A percentile compares a stretch with the other conserved stretches of the same genome.
phyloP scores from a whole-genome alignment of 306 rosid species.

The Vigna reflexopilosa region DNA sequence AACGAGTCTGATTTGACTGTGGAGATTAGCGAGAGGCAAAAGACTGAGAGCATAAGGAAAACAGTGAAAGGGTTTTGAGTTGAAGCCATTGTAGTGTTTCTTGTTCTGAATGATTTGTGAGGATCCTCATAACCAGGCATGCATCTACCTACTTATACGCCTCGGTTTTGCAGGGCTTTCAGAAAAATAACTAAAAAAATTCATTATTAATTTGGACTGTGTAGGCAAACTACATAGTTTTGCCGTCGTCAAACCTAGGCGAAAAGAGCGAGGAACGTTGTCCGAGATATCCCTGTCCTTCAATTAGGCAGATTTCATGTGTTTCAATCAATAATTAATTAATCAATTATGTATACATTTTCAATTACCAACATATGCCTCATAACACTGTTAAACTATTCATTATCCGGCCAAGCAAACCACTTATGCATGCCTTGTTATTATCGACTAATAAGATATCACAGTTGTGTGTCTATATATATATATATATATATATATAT shows the following conservation, averaged over 20 bases:
- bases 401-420: background rate
- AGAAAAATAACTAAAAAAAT: background rate
- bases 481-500: too few relatives aligned
- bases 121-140: constrained; percentile 20
- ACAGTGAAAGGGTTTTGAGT: background rate
- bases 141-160: constrained; percentile 14
- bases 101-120: background rate
- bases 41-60: background rate
- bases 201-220: too few relatives aligned
- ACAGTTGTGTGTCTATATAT: too few relatives aligned
- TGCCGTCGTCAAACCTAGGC: background rate
- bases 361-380: background rate
- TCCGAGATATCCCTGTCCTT: background rate
- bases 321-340: background rate
- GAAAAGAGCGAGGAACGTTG: background rate
- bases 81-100: constrained; percentile 30
- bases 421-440: too few relatives aligned
- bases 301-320: background rate
- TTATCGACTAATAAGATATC: too few relatives aligned
- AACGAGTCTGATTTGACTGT: constrained; percentile 35
- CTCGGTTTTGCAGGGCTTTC: background rate
- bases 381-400: background rate
- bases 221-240: background rate
- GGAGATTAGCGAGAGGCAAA: background rate
- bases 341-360: background rate